Conservation (phyloP, 768 basidiomycete species). For the Kwoniella sp. region DNA sequence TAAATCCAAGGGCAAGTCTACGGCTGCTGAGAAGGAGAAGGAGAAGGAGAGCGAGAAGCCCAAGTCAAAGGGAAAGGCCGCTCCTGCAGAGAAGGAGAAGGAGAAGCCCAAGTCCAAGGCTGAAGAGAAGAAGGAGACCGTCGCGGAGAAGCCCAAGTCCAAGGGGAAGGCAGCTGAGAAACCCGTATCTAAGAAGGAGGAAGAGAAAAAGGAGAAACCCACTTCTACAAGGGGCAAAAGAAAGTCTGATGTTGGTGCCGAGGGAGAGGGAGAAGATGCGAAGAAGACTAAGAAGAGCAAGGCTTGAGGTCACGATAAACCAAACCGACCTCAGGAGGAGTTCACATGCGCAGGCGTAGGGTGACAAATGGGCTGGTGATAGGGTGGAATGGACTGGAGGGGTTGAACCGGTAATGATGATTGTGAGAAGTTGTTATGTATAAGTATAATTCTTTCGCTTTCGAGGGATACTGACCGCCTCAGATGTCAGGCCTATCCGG, state of each 20-base stretch:
- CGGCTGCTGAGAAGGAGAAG: neutral
- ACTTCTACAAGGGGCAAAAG: conserved; percentile 22
- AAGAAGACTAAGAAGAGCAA: conserved; percentile 29
- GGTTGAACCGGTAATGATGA: too few species aligned
- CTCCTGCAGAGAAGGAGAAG: conserved; percentile 14
- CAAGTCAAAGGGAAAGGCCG: neutral
- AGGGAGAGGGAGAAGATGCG: conserved; percentile 22
- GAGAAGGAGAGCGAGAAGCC: conserved; percentile 9
- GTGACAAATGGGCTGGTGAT: too few species aligned
- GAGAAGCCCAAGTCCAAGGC: conserved; percentile 10
- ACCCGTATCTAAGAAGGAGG: conserved; percentile 19
- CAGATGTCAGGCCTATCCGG: too few species aligned
- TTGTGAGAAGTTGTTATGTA: neutral
- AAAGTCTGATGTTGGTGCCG: conserved; percentile 14
- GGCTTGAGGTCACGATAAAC: too few species aligned
- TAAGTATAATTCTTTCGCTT: neutral
- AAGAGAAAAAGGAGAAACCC: conserved; percentile 9
- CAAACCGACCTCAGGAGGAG: too few species aligned
- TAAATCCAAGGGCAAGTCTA: neutral
- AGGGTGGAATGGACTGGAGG: too few species aligned
- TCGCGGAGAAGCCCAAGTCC: conserved; percentile 25
- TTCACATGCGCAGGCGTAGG: too few species aligned
- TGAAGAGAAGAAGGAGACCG: conserved; percentile 21
- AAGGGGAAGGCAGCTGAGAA: conserved; percentile 26
- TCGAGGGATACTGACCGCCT: too few species aligned